Conservation (phyloP, 2,329 filamentous ascomycete species). For the Aquanectria penicillioides region DNA sequence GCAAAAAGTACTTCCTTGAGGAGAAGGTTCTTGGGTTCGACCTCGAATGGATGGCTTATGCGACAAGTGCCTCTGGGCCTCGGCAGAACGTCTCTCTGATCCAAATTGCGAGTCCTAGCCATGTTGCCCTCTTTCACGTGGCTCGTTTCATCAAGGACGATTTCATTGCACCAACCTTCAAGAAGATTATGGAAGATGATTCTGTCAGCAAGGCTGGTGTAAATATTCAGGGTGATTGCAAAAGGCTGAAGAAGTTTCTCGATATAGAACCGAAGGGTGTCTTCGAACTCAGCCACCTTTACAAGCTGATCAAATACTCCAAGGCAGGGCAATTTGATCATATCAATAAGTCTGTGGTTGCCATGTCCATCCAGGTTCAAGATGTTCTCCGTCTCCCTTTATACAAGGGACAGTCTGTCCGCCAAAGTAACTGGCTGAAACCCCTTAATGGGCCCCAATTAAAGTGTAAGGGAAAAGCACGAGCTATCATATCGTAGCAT, state of each 20-base stretch:
- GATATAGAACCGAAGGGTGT: constrained; percentile 71
- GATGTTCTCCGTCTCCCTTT: constrained; percentile 78
- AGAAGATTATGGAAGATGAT: constrained; percentile 76
- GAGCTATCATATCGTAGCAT: background rate
- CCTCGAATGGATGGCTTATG: constrained; percentile 79
- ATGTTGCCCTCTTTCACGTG: constrained; percentile 84
- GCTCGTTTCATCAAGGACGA: constrained; percentile 68
- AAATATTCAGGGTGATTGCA: constrained; percentile 75
- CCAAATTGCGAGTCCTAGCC: constrained; percentile 81
- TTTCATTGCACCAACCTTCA: constrained; percentile 77
- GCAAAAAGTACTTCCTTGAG: constrained; percentile 70
- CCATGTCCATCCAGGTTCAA: constrained; percentile 75
- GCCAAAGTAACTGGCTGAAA: constrained; percentile 79
- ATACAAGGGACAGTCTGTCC: constrained; percentile 75
- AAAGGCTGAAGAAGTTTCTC: constrained; percentile 74
- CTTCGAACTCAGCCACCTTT: constrained; percentile 85
- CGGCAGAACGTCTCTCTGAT: constrained; percentile 82
- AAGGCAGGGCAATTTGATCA: constrained; percentile 57
- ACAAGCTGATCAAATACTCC: constrained; percentile 78
- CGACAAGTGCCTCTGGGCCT: constrained; percentile 57
- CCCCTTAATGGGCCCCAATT: constrained; percentile 72
- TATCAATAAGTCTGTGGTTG: constrained; percentile 74
- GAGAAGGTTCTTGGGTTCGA: constrained; percentile 87
- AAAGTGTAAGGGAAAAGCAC: constrained; percentile 64
- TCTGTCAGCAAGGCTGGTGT: constrained; percentile 81